Conservation (phyloP, 306 rosid species). For the Cucurbita moschata region DNA sequence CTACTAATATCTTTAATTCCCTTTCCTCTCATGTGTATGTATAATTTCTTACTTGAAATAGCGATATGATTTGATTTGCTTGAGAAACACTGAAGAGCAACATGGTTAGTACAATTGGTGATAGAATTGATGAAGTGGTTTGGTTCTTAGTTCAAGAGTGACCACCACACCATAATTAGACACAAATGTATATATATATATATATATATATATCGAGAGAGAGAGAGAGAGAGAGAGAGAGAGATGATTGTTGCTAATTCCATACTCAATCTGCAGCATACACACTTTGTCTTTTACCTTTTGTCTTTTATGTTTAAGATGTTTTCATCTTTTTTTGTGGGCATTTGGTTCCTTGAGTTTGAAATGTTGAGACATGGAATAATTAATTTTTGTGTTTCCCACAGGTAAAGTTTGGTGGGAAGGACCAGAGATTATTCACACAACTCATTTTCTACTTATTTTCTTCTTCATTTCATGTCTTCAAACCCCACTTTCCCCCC, state of each 20-base stretch:
- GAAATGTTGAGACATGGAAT: constrained; percentile 1
- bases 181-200: not conserved
- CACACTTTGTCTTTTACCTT: constrained; percentile 6
- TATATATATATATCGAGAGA: not conserved
- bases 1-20: not conserved
- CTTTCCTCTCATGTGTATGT: not conserved
- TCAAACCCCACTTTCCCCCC: not conserved
- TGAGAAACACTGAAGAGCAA: not conserved
- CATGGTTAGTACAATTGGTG: not conserved
- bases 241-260: constrained; percentile 35
- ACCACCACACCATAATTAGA: not conserved
- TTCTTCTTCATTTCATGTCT: not conserved
- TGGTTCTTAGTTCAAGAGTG: not conserved
- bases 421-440: constrained; percentile 4
- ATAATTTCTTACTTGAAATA: not conserved
- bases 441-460: not conserved
- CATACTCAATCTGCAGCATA: constrained; percentile 20
- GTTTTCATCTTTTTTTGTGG: not conserved
- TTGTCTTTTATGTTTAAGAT: not conserved
- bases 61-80: not conserved
- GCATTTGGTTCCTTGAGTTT: constrained; percentile 9
- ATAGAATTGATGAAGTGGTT: not conserved
- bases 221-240: not conserved
- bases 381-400: not conserved
- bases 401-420: not conserved